Evolutionary conservation across 2,329 filamentous ascomycete species (phyloP).

Genomic region (Reticulascus tulasneorum): DNA sequence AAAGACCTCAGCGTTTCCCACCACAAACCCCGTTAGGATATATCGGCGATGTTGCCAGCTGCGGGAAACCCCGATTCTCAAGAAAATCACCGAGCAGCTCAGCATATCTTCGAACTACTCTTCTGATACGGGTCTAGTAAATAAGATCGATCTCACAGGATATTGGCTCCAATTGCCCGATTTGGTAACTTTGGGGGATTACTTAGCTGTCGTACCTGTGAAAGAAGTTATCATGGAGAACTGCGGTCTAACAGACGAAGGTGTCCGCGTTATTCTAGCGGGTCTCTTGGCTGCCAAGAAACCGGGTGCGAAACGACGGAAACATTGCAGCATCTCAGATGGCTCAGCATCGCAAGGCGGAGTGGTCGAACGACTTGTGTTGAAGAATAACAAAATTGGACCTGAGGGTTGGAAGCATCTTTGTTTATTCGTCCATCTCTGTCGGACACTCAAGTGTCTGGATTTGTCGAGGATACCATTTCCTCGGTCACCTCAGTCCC

Average conservation of each 20-base stretch:
- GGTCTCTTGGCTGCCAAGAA: conserved; percentile 78
- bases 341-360: conserved; percentile 54
- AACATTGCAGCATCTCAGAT: conserved; percentile 28
- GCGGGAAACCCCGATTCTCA: conserved; percentile 85
- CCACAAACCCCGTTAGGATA: conserved; percentile 86
- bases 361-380: conserved; percentile 77
- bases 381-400: conserved; percentile 91
- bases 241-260: conserved; percentile 82
- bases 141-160: conserved; percentile 77
- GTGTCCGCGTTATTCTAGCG: conserved; percentile 79
- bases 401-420: conserved; percentile 89
- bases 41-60: conserved; percentile 94
- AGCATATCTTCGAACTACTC: conserved; percentile 64
- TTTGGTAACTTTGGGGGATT: conserved; percentile 84
- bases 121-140: conserved; percentile 68
- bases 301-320: conserved; percentile 52
- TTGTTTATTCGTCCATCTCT: conserved; percentile 85
- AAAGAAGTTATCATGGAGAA: conserved; percentile 83
- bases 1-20: conserved; percentile 58
- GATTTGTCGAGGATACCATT: conserved; percentile 85
- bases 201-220: conserved; percentile 87
- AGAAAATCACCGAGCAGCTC: conserved; percentile 87
- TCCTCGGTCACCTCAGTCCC: conserved; percentile 37
- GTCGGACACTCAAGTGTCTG: conserved; percentile 76
- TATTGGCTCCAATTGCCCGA: conserved; percentile 82